Conservation (phyloP, 1,284 basidiomycete genomes). For the Heterobasidion irregulare region DNA sequence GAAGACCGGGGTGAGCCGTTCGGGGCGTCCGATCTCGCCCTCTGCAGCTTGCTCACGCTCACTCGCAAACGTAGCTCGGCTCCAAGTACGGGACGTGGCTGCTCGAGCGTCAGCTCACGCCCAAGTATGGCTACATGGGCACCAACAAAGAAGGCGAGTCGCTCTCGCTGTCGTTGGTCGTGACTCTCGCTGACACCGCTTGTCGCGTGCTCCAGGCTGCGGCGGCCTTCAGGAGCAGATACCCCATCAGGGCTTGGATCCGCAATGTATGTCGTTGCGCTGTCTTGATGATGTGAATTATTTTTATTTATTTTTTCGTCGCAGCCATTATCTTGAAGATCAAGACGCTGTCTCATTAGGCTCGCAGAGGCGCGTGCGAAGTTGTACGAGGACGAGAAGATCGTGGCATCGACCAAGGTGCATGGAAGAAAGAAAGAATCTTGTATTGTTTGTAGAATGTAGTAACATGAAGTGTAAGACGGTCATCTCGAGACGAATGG, state of each 20-base stretch:
- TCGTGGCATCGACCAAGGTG: not conserved
- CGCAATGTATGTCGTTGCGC: conserved; percentile 45
- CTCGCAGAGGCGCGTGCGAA: not conserved
- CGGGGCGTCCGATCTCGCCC: not conserved
- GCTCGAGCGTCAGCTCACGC: conserved; percentile 70
- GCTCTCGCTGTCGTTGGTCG: not conserved
- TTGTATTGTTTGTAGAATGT: not conserved
- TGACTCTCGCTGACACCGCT: too few species aligned
- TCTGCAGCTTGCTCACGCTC: conserved; percentile 1
- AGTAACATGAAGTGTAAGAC: too few species aligned
- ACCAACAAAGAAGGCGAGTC: conserved; percentile 62
- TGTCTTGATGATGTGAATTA: not conserved
- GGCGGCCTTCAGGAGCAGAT: conserved; percentile 81
- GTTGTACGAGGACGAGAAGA: not conserved
- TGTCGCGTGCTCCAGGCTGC: conserved; percentile 31
- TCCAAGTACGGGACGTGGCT: conserved; percentile 80
- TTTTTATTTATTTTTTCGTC: conserved; percentile 9
- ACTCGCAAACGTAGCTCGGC: conserved; percentile 44
- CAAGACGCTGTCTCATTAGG: conserved; percentile 35
- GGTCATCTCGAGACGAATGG: too few species aligned
- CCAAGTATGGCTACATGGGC: conserved; percentile 77
- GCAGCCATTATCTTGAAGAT: conserved; percentile 64
- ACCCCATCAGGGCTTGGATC: conserved; percentile 64
- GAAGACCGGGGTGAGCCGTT: conserved; percentile 65
- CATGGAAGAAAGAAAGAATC: not conserved